Conservation (phyloP, 2,329 filamentous ascomycete genomes). For the Didymella sp. region DNA sequence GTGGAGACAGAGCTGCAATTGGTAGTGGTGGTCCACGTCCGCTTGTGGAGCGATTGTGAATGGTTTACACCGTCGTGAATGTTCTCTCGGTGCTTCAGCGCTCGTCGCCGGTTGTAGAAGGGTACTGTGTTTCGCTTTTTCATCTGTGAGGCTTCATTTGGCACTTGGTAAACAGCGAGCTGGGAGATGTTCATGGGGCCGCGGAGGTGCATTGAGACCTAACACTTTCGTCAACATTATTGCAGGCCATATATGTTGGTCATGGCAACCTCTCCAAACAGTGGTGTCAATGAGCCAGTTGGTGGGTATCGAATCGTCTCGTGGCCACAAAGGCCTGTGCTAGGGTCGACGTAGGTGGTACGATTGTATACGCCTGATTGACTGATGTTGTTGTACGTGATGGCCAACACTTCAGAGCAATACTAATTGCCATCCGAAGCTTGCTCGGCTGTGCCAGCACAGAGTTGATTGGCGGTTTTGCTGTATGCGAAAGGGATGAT, state of each 20-base stretch:
- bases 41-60: not conserved
- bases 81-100: conserved; percentile 11
- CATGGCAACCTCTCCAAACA: conserved; percentile 69
- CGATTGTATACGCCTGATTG: conserved; percentile 68
- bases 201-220: conserved; percentile 76
- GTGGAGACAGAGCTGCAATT: conserved; percentile 15
- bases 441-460: conserved; percentile 39
- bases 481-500: conserved; percentile 25
- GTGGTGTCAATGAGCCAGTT: conserved; percentile 68
- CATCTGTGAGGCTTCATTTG: conserved; percentile 26
- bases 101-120: conserved; percentile 27
- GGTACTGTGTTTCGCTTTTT: conserved; percentile 27
- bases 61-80: not conserved
- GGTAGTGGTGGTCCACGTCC: conserved; percentile 13
- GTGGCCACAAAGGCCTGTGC: conserved; percentile 63
- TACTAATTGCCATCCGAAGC: conserved; percentile 66
- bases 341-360: conserved; percentile 65
- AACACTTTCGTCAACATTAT: conserved; percentile 7
- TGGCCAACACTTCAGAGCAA: conserved; percentile 68
- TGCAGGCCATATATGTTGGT: not conserved
- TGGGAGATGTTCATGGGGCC: conserved; percentile 72
- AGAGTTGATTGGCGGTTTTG: conserved; percentile 44
- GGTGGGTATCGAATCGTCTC: conserved; percentile 63
- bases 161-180: conserved; percentile 71
- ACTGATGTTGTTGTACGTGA: conserved; percentile 71